A percentile compares a stretch with the other conserved stretches of the same genome.
Conservation (phyloP, 23 red algal species). For the Gracilaria gracilis region DNA sequence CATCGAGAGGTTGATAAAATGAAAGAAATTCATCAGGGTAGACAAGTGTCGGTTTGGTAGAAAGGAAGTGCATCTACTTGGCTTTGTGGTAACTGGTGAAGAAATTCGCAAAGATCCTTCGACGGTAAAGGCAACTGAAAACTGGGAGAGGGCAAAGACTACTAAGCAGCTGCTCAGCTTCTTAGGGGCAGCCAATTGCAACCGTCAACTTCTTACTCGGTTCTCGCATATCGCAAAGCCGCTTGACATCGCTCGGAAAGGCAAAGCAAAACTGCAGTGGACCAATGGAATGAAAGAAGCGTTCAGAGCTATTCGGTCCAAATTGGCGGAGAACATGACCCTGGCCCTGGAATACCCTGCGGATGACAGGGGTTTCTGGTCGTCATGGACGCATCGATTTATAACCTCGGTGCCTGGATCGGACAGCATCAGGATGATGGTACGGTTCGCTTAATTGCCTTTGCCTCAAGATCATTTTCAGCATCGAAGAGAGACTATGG, state of each 20-base stretch:
- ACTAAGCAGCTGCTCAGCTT: conserved; percentile 30
- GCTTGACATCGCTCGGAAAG: not conserved
- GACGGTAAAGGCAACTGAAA: not conserved
- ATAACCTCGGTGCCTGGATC: conserved; percentile 16
- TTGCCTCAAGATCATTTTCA: conserved; percentile 3
- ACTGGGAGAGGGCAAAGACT: not conserved
- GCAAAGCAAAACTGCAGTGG: not conserved
- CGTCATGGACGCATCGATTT: conserved; percentile 11
- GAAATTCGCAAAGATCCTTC: not conserved
- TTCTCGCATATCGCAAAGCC: not conserved
- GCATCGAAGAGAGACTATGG: not conserved
- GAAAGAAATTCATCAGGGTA: too few relatives aligned
- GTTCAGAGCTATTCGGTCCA: too few relatives aligned
- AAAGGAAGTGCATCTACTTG: conserved; percentile 4
- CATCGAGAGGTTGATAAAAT: too few relatives aligned
- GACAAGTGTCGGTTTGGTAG: not conserved
- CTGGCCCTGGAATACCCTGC: conserved; percentile 21
- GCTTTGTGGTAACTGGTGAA: not conserved
- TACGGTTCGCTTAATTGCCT: not conserved
- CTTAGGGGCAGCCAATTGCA: conserved; percentile 1
- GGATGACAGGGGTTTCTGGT: not conserved
- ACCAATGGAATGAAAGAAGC: not conserved
- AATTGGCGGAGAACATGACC: not conserved
- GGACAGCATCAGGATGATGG: not conserved
- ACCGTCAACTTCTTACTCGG: not conserved